These are phyloP conservation scores for Thelonectria rubi DNA, from an alignment of 2,329 filamentous ascomycete species.

Conservation along the genomic window DNA sequence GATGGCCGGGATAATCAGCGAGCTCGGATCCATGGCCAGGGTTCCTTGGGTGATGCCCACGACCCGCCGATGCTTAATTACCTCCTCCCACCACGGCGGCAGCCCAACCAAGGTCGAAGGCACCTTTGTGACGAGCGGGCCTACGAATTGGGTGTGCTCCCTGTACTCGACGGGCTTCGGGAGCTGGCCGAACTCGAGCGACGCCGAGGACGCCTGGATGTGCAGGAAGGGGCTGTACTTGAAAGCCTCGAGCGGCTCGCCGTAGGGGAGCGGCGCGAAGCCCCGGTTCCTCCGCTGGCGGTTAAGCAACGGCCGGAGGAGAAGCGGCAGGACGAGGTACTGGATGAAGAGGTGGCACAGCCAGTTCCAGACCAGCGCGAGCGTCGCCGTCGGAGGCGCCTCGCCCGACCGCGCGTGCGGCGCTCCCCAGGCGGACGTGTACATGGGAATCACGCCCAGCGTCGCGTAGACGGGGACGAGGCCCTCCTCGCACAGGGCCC, in stretches of 20 bases:
- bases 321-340: slow-evolving; percentile 41
- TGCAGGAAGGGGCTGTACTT: slow-evolving; percentile 51
- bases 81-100: slow-evolving; percentile 47
- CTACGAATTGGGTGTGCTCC: slow-evolving; percentile 43
- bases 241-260: slow-evolving; percentile 45
- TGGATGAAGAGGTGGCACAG: slow-evolving; percentile 41
- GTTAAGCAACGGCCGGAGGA: slow-evolving; percentile 45
- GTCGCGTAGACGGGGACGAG: slow-evolving; percentile 50
- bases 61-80: slow-evolving; percentile 41
- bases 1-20: slow-evolving; percentile 51
- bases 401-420: slow-evolving; percentile 46
- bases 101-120: slow-evolving; percentile 28
- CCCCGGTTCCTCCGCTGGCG: slow-evolving; percentile 43
- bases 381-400: slow-evolving; percentile 41
- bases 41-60: slow-evolving; percentile 52
- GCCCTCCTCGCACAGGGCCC: slow-evolving; percentile 47
- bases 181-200: slow-evolving; percentile 44
- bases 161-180: slow-evolving; percentile 37
- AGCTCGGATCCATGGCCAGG: slow-evolving; percentile 48
- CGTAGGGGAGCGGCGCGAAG: slow-evolving; percentile 40
- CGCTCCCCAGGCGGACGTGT: slow-evolving; percentile 43
- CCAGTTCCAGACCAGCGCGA: slow-evolving; percentile 41
- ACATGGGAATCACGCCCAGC: slow-evolving; percentile 51
- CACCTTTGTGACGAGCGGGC: slow-evolving; percentile 46
- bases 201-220: slow-evolving; percentile 49